A percentile compares a stretch with the other conserved stretches of the same genome.
phyloP scores from a whole-genome alignment of 73 alveolate genomes.

The Uronychia binucleata region DNA sequence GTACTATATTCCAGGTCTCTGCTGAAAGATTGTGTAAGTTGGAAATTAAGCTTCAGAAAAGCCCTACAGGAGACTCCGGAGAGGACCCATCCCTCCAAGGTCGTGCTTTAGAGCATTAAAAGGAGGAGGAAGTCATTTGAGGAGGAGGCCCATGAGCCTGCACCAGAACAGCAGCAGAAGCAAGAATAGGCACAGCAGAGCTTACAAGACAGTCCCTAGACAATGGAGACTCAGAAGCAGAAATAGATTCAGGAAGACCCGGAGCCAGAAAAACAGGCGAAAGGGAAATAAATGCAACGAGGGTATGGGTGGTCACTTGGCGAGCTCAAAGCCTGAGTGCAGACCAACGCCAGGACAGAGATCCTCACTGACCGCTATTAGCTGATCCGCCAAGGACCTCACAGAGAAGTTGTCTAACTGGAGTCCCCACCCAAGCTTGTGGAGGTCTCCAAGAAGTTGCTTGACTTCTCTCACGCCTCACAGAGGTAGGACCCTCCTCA shows the following conservation, averaged over 20 bases:
- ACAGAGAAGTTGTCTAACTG: background rate
- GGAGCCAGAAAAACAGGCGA: background rate
- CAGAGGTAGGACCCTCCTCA: background rate
- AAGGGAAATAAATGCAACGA: background rate
- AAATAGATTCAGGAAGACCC: background rate
- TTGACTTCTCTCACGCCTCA: background rate
- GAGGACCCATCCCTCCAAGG: background rate
- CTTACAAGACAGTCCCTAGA: background rate
- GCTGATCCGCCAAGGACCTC: background rate
- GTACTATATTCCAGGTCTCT: too few species aligned
- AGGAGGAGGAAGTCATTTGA: background rate
- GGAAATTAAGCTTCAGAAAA: too few species aligned
- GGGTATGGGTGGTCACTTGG: background rate
- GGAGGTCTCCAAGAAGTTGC: background rate
- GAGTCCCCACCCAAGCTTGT: background rate
- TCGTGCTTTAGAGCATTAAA: background rate
- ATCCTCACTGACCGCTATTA: background rate
- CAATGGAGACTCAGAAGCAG: background rate
- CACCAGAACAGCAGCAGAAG: background rate
- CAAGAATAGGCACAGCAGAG: background rate
- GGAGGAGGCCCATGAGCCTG: background rate
- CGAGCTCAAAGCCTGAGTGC: background rate
- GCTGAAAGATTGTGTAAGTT: too few species aligned
- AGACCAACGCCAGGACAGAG: background rate
- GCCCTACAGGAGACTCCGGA: background rate